These are phyloP conservation scores for Nigrospora oryzae DNA, from an alignment of 2,329 filamentous ascomycete genomes.

Conservation along the genomic window DNA sequence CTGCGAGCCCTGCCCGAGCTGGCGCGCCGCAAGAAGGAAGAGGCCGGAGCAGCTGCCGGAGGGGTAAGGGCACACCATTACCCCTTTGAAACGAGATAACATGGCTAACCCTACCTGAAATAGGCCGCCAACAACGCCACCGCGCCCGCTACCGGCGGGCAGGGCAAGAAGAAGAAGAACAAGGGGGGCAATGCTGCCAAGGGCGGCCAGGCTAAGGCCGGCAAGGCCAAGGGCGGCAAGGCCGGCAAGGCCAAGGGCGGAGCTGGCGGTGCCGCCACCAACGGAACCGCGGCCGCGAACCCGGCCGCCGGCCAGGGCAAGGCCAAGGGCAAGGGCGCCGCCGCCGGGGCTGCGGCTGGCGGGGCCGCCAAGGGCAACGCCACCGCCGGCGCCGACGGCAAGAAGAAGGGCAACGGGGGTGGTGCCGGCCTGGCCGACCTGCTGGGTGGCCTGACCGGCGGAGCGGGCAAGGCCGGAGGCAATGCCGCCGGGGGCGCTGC, in stretches of 20 bases:
- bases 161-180: constrained; percentile 1
- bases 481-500: not conserved
- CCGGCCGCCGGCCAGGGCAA: not conserved
- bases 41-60: not conserved
- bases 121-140: not conserved
- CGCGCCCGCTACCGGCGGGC: not conserved
- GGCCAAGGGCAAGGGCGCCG: not conserved
- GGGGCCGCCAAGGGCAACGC: not conserved
- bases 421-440: not conserved
- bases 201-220: not conserved
- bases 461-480: not conserved
- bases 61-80: not conserved
- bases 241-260: too few relatives aligned
- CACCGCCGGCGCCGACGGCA: too few relatives aligned
- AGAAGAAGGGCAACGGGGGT: not conserved
- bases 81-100: not conserved
- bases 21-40: not conserved
- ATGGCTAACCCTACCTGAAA: not conserved
- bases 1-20: not conserved
- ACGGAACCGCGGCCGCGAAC: constrained; percentile 1
- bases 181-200: not conserved
- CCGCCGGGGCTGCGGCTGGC: not conserved
- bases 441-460: not conserved
- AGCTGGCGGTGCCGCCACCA: not conserved
- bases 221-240: not conserved